Base-by-base conservation (phyloP, 106 monocot species). In the Apostasia ramifera region DNA sequence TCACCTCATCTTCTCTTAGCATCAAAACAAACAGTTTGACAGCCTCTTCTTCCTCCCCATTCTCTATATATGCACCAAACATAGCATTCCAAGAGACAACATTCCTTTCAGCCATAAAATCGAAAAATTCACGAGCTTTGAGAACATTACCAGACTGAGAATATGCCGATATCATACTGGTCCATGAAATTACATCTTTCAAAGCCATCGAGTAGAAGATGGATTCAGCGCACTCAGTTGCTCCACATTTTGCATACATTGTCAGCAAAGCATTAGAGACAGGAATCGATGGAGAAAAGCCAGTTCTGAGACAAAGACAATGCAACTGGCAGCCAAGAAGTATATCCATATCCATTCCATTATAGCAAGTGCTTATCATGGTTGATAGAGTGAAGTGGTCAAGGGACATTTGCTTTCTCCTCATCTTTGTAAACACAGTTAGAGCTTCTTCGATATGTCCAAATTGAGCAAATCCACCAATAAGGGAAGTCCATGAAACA, bases 11-110 rank as follows among this genome's bases (percentile, higher is more conserved):
- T 68, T 87, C 86, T 71, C 75, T 79, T 63, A 79, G 72, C 89
- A 97, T 86, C 47, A 54, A 49, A 63, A 70, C 12, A 50, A 82
- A 97, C 72, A 92, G 68, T 59, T 84, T 89, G 46, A 92, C 59
- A 40, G 84, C 92, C 49, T 83, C 84, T 70, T 97, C 91, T 13
- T 81, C 67, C 41, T 69, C 67, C n/a, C 71, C 86, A 81, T 85
- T 80, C 48, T 92, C 78, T 68, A 83, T 71, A 57, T 86, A 87
- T 37, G 86, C 71, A 3, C 75, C 89, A 60, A 97, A 65, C 58
- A 91, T 86, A 9, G 89, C 84, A 61, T 97, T 97, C 95, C 95
- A 95, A 43, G 84, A 81, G n/a, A 91, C 75, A 3, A 86, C 67
- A 77, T 95, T 95, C 53, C 89, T 80, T 46, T 48, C 60, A 14